phyloP scores from a whole-genome alignment of 805 yeast genomes.

The Nakazawaea ishiwadae region DNA sequence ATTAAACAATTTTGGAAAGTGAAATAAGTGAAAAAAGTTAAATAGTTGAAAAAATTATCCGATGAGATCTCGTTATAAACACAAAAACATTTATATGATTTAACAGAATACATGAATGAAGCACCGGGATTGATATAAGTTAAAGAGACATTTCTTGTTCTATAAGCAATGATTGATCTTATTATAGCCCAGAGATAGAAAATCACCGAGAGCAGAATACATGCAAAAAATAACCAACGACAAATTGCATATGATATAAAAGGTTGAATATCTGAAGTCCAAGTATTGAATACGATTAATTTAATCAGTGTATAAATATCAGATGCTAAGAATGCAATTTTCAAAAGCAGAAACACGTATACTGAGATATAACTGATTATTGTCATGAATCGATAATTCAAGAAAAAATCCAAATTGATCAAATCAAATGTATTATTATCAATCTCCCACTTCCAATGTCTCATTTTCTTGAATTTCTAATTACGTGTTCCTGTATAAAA shows the following conservation, averaged over 20 bases:
- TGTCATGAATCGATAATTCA: slow-evolving; percentile 38
- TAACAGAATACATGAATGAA: slow-evolving; percentile 49
- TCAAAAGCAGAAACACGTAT: slow-evolving; percentile 33
- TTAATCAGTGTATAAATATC: slow-evolving; percentile 79
- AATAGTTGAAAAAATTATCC: slow-evolving; percentile 63
- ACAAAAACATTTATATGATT: slow-evolving; percentile 64
- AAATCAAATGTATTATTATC: slow-evolving; percentile 41
- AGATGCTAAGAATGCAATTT: slow-evolving; percentile 50
- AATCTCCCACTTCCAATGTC: slow-evolving; percentile 29
- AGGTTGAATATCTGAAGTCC: slow-evolving; percentile 53
- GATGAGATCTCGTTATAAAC: slow-evolving; percentile 63
- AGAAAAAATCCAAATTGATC: slow-evolving; percentile 41
- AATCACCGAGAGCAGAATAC: slow-evolving; percentile 68
- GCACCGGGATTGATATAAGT: slow-evolving; percentile 68
- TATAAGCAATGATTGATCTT: slow-evolving; percentile 53
- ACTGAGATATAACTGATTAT: slow-evolving; percentile 37
- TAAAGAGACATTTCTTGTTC: slow-evolving; percentile 60
- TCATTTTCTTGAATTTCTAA: slow-evolving; percentile 7
- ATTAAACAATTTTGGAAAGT: slow-evolving; percentile 59
- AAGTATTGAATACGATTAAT: slow-evolving; percentile 64
- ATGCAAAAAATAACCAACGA: slow-evolving; percentile 74
- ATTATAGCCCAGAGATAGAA: slow-evolving; percentile 52
- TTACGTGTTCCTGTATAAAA: too few species aligned
- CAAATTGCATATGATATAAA: slow-evolving; percentile 44
- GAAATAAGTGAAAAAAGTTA: slow-evolving; percentile 60